A percentile compares a stretch with the other conserved stretches of the same genome.
These are phyloP conservation scores for Penicillium tannophilum DNA, from an alignment of 495 filamentous ascomycete species.

Conservation along the genomic window DNA sequence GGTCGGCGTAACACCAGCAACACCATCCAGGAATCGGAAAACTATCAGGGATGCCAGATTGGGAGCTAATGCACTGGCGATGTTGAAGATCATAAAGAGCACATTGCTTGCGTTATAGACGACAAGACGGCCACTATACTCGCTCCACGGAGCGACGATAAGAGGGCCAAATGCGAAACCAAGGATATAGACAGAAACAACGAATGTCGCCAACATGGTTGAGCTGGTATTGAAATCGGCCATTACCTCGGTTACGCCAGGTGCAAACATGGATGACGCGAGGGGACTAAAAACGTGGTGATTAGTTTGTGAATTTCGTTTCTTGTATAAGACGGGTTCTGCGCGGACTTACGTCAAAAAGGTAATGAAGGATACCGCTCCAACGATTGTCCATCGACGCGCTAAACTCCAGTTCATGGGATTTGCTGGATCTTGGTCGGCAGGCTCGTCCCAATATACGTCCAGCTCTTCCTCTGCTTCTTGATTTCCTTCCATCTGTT, in stretches of 20 bases:
- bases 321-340: no score
- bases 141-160: conserved; percentile 72
- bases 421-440: conserved; percentile 60
- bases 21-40: conserved; percentile 72
- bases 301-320: no score
- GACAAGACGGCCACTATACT: conserved; percentile 73
- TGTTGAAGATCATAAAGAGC: conserved; percentile 65
- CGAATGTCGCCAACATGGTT: conserved; percentile 64
- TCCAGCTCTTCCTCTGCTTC: background rate
- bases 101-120: conserved; percentile 67
- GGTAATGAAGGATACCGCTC: conserved; percentile 69
- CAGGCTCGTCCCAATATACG: conserved; percentile 5
- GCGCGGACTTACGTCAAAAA: conserved; percentile 55
- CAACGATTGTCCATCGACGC: conserved; percentile 65
- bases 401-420: conserved; percentile 74
- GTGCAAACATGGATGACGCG: conserved; percentile 66
- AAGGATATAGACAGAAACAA: conserved; percentile 71
- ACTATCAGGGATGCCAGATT: conserved; percentile 66
- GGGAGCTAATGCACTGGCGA: conserved; percentile 70
- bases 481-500: background rate
- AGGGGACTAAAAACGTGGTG: conserved; percentile 66
- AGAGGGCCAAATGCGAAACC: conserved; percentile 72
- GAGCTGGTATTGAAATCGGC: conserved; percentile 61
- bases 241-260: conserved; percentile 66
- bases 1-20: conserved; percentile 81